Conservation (phyloP, 495 filamentous ascomycete species). For the Aspergillus olivimuriae region DNA sequence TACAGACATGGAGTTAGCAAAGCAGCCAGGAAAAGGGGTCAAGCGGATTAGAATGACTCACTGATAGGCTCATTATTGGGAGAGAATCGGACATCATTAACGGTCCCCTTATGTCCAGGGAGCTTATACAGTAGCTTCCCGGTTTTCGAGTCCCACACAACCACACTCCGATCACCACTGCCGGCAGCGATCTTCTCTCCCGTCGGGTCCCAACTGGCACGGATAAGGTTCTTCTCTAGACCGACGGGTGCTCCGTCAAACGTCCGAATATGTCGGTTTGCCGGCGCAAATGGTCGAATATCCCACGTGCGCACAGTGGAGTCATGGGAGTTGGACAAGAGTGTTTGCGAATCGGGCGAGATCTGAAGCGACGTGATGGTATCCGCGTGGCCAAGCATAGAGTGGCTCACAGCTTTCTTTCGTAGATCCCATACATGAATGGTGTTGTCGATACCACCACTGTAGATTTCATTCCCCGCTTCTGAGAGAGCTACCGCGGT, state of each 20-base stretch:
- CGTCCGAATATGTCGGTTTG: constrained; percentile 72
- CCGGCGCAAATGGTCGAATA: constrained; percentile 86
- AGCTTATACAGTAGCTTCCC: constrained; percentile 90
- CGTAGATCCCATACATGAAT: constrained; percentile 96
- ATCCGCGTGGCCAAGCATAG: constrained; percentile 84
- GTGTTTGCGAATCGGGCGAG: constrained; percentile 84
- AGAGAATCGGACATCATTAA: constrained; percentile 90
- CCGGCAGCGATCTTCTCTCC: constrained; percentile 85
- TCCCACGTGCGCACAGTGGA: constrained; percentile 94
- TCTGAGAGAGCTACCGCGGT: constrained; percentile 86
- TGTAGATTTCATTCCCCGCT: constrained; percentile 92
- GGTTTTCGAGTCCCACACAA: constrained; percentile 79
- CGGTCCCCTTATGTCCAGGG: constrained; percentile 90
- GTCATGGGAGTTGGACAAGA: constrained; percentile 91
- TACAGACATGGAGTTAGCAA: constrained; percentile 28
- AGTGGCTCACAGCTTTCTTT: constrained; percentile 80
- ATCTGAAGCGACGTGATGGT: constrained; percentile 84
- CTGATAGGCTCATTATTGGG: constrained; percentile 78
- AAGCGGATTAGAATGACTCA: constrained; percentile 47
- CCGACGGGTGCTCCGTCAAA: constrained; percentile 86
- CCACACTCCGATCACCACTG: constrained; percentile 81
- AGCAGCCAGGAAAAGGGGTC: background rate
- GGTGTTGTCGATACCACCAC: constrained; percentile 92
- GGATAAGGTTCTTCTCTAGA: constrained; percentile 85
- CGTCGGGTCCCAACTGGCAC: constrained; percentile 83